Evolutionary conservation across 2,329 filamentous ascomycete genomes (phyloP).

Genomic region (Penicillium sp.): DNA sequence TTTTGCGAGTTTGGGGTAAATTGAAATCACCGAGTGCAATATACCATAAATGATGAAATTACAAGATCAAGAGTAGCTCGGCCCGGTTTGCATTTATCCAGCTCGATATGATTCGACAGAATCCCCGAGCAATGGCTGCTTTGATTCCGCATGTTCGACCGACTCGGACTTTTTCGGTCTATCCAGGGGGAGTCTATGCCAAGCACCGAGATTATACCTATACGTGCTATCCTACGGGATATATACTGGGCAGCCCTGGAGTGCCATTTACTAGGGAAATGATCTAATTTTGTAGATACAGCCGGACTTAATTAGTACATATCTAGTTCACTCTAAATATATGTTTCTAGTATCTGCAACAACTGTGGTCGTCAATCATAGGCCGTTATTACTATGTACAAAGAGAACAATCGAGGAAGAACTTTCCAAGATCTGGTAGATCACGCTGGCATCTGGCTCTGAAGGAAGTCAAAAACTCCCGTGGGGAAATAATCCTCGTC

Average conservation of each 20-base stretch:
- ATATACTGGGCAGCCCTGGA: no score
- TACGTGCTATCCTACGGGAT: background rate
- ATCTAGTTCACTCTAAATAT: background rate
- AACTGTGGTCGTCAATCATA: conserved; percentile 5
- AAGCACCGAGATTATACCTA: background rate
- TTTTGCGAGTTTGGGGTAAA: conserved; percentile 8
- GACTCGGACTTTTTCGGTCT: conserved; percentile 22
- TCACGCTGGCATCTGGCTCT: conserved; percentile 43
- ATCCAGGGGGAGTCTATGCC: background rate
- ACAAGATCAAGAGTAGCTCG: background rate
- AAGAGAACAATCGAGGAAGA: conserved; percentile 2
- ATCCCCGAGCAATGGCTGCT: conserved; percentile 3
- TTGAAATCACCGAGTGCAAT: conserved; percentile 17
- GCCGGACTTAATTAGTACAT: background rate
- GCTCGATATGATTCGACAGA: conserved; percentile 12
- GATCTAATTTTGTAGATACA: background rate
- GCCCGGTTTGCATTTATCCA: background rate
- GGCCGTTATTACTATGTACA: conserved; percentile 16
- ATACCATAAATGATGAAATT: background rate
- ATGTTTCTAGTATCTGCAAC: conserved; percentile 1
- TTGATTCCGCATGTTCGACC: background rate
- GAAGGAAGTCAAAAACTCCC: conserved; percentile 43
- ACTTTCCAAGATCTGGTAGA: background rate
- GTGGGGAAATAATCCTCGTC: conserved; percentile 44
- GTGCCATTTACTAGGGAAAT: background rate